Base-by-base conservation (phyloP, 2,329 filamentous ascomycete species). In the Byssothecium circinans region DNA sequence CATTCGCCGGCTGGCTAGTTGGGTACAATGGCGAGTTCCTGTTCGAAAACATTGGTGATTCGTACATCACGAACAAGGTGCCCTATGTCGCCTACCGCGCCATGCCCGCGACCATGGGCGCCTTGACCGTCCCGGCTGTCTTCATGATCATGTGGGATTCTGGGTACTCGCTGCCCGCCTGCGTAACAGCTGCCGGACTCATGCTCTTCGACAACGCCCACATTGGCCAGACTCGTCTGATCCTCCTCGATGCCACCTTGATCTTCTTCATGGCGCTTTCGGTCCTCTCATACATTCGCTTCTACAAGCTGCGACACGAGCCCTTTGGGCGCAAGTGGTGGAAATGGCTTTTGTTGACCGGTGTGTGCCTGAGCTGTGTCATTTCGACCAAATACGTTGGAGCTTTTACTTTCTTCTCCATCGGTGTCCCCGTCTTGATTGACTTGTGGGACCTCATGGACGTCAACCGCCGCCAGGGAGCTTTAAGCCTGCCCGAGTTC, bases 141-240 rank as follows among this genome's bases (percentile, higher is more conserved):
- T 99, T 95, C 74, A 76, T 95, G 69, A 99, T 96, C 73, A 99
- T 99, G 94, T 99, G 94, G 94, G 94, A 99, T 75, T 97, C 94
- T 41, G 94, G 91, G 54, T 99, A 99, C 75, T 96, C 90, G 56
- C 79, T 99, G 34, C 94, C 94, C 10, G 94, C 94, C 47, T 95
- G 89, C 70, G 78, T 97, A 45, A 79, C 96, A 47, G 90, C 94
- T 6, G 84, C 94, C 32, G 85, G 88, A 22, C 78, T 99, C 29
- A 81, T 99, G 55, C 86, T 99, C 35, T 89, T 99, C 64, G 94
- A 99, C 77, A 99, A 99, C 66, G 94, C 92, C 48, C 94, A 99
- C 72, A 90, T 99, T 72, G 92, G 90, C 50, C 94, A 99, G 79
- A 96, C 94, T 19, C 85, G 94, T 25, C 77, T 99, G 67, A 99